Conservation (phyloP, 1,284 basidiomycete species). For the Boletellus deceptivus region DNA sequence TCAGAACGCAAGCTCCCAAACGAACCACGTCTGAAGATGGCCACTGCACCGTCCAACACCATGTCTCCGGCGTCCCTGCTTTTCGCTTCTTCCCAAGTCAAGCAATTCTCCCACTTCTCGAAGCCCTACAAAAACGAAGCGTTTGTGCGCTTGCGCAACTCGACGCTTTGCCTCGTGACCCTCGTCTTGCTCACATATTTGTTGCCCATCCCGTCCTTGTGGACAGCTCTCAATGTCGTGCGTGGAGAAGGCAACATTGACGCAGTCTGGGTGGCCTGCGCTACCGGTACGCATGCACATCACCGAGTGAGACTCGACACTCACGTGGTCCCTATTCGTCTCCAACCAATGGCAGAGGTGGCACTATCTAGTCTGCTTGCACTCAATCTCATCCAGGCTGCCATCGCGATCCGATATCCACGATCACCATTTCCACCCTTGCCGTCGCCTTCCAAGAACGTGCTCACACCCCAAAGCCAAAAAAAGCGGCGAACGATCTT, state of each 20-base stretch:
- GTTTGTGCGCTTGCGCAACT: conserved; percentile 50
- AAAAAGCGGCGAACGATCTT: conserved; percentile 37
- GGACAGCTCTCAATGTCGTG: conserved; percentile 36
- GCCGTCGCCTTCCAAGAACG: conserved; percentile 38
- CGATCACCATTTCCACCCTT: conserved; percentile 41
- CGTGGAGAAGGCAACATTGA: conserved; percentile 16
- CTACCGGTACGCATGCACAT: conserved; percentile 18
- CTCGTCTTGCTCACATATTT: conserved; percentile 51
- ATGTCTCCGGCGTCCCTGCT: conserved; percentile 24
- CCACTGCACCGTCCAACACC: conserved; percentile 2
- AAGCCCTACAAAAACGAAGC: conserved; percentile 59
- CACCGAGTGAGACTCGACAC: background rate
- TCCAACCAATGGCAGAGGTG: conserved; percentile 38
- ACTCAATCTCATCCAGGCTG: conserved; percentile 52
- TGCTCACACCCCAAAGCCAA: conserved; percentile 38
- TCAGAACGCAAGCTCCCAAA: background rate
- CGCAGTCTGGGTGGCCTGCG: conserved; percentile 20
- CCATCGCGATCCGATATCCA: conserved; percentile 54
- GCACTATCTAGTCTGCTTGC: conserved; percentile 39
- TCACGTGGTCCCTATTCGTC: background rate
- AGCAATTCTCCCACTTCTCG: conserved; percentile 35
- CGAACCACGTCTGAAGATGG: conserved; percentile 11
- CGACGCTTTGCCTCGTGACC: conserved; percentile 43
- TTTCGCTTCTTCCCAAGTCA: conserved; percentile 23
- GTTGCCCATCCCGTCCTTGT: conserved; percentile 50